Conservation (phyloP, 805 yeast genomes). For the Saccharomycopsis oosterbeekiorum region DNA sequence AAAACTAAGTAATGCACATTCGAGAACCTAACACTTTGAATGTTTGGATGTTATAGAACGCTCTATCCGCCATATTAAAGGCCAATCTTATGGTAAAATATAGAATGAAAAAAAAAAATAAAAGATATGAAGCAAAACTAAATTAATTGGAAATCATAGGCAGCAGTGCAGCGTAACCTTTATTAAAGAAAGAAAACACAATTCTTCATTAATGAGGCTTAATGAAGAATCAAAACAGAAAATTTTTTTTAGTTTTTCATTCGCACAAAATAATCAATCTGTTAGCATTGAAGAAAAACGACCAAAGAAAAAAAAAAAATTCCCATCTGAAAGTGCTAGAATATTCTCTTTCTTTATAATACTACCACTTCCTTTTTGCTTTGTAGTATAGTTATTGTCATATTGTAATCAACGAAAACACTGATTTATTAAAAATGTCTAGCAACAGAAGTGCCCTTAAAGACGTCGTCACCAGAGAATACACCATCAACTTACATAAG, state of each 20-base stretch:
- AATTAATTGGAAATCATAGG: too few relatives aligned
- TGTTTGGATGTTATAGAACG: too few relatives aligned
- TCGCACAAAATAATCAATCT: not conserved
- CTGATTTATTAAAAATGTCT: slow-evolving; percentile 33
- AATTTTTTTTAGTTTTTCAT: not conserved
- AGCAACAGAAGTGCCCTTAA: slow-evolving; percentile 68
- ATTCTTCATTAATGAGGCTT: not conserved
- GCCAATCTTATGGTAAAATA: too few relatives aligned
- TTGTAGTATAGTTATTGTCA: not conserved
- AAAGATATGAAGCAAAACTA: too few relatives aligned
- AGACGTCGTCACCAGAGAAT: slow-evolving; percentile 99
- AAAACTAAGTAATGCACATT: too few relatives aligned
- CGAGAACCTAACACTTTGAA: too few relatives aligned
- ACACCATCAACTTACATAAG: slow-evolving; percentile 99
- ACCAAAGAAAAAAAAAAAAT: slow-evolving; percentile 2
- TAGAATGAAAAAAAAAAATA: too few relatives aligned
- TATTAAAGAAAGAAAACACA: too few relatives aligned
- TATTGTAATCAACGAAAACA: not conserved
- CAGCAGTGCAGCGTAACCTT: too few relatives aligned
- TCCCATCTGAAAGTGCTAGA: not conserved
- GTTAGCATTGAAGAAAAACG: not conserved
- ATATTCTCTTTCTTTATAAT: slow-evolving; percentile 1
- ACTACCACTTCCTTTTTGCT: not conserved
- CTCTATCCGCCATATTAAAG: too few relatives aligned
- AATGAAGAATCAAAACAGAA: not conserved